Evolutionary conservation across 305 asterid species (phyloP).

Genomic region (Fraxinus platypoda): DNA sequence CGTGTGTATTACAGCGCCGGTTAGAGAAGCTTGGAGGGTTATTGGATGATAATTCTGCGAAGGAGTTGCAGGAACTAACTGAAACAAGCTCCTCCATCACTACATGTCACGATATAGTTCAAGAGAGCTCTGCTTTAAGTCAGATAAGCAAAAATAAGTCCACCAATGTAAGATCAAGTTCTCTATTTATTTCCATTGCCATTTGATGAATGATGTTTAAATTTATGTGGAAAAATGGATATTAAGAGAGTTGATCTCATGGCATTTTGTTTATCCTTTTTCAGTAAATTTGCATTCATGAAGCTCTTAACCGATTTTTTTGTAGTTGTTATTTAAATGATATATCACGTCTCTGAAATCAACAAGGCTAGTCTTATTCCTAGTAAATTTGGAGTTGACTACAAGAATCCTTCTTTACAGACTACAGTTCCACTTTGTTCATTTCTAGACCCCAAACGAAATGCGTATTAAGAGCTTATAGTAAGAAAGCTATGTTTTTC

Average conservation of each 20-base stretch:
- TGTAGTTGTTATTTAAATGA: not conserved
- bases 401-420: not conserved
- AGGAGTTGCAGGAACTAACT: conserved; percentile 27
- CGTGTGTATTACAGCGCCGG: conserved; percentile 47
- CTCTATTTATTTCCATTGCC: not conserved
- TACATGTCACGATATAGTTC: conserved; percentile 21
- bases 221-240: not conserved
- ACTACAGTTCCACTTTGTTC: not conserved
- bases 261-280: not conserved
- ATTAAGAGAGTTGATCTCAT: not conserved
- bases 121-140: conserved; percentile 17
- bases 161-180: conserved; percentile 39
- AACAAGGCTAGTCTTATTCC: no score
- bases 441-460: not conserved
- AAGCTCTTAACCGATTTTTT: not conserved
- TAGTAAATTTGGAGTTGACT: no score
- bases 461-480: not conserved
- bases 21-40: conserved; percentile 50
- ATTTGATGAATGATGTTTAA: not conserved
- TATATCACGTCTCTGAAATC: no score
- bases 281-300: not conserved
- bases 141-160: conserved; percentile 24
- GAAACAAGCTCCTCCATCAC: conserved; percentile 26
- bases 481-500: not conserved
- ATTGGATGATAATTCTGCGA: conserved; percentile 19